Base-by-base conservation (phyloP, 2,329 filamentous ascomycete species). In the Cytospora piceicola region DNA sequence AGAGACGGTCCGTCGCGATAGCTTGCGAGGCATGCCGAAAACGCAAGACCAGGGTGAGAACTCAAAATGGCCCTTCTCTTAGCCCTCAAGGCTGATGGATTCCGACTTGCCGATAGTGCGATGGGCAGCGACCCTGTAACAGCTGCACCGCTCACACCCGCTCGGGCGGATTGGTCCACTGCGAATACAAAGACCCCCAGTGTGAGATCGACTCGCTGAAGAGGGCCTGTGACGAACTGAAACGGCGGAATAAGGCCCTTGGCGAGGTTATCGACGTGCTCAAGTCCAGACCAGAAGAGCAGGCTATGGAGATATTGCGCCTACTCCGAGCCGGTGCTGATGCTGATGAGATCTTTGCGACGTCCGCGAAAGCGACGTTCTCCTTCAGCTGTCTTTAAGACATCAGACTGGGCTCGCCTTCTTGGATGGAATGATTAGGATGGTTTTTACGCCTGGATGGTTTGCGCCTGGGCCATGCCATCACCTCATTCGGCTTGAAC, bases 31-130 rank as follows among this genome's bases (percentile, higher is more conserved):
- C 46, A 1, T 49, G 46, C 46, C 20, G 46, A 20, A 49, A 49
- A 24, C 46, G 46, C 46, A 49, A 49, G 46, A 49, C 46, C 46
- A 49, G 46, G 46, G 46, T 49, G 46, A 49, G 46, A 49, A 49
- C 8, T 5, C 8, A 24, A 22, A 49, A n/a, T 9, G n/a, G 46
- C 46, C 46, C 42, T 24, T 49, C 46, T 49, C 46, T 49, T 24
- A n/a, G n/a, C 46, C 46, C 17, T 5, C 46, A 49, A 49, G 46
- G 46, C 46, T 49, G 46, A 49, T 49, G 46, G 46, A 42, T 22
- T 3, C 46, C 46, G 22, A 24, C n/a, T 9, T 49, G 42, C n/a
- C 20, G 46, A 22, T 24, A 49, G 46, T 49, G 46, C 46, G 46
- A 49, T 24, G 46, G 46, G 46, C 46, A 49, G 24, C 46, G 46